A percentile compares a stretch with the other conserved stretches of the same genome.
Conservation (phyloP, 805 yeast genomes). For the Maudiozyma barnettii region DNA sequence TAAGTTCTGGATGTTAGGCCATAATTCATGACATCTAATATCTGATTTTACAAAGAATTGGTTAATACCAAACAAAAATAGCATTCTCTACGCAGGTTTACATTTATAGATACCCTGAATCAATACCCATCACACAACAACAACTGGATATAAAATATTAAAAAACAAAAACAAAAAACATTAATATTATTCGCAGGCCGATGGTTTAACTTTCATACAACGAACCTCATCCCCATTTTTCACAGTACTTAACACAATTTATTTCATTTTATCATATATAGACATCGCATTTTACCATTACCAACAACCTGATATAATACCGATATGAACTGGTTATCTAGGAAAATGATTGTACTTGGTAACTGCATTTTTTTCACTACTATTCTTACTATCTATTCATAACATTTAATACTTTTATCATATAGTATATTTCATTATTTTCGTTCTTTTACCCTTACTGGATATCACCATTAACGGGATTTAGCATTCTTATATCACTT, state of each 20-base stretch:
- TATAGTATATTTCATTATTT: neutral
- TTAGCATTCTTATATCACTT: neutral
- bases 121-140: too few relatives aligned
- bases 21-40: slow-evolving; percentile 8
- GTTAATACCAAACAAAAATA: too few relatives aligned
- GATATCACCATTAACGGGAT: neutral
- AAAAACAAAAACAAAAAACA: too few relatives aligned
- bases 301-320: neutral
- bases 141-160: too few relatives aligned
- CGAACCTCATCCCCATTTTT: too few relatives aligned
- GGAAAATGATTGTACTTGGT: neutral
- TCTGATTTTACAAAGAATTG: too few relatives aligned
- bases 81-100: too few relatives aligned
- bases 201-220: too few relatives aligned
- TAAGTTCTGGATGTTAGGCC: slow-evolving; percentile 27
- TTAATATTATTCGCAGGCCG: neutral
- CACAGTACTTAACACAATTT: too few relatives aligned
- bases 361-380: neutral
- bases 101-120: too few relatives aligned
- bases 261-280: neutral
- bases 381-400: neutral
- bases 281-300: neutral
- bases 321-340: neutral
- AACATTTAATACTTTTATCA: neutral
- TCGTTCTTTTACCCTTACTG: neutral